These are phyloP conservation scores for Leptographium wingfieldii DNA, from an alignment of 2,329 filamentous ascomycete species.

Conservation along the genomic window DNA sequence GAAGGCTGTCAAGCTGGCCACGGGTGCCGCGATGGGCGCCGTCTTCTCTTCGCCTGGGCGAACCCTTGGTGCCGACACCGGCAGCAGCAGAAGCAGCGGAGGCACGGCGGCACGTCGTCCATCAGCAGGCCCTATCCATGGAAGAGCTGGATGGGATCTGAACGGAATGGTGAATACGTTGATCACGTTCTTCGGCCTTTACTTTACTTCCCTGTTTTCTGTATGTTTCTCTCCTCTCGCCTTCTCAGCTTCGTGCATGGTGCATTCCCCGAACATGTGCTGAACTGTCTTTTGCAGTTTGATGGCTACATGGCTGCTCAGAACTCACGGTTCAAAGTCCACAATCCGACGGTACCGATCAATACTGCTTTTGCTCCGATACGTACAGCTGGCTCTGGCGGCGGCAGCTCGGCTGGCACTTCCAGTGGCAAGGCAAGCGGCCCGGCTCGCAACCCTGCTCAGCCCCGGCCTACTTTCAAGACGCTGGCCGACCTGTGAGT, in stretches of 20 bases:
- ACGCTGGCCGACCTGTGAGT: conserved; percentile 40
- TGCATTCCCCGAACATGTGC: background rate
- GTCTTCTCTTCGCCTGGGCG: conserved; percentile 43
- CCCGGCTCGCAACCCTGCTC: conserved; percentile 9
- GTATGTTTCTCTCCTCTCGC: conserved; percentile 24
- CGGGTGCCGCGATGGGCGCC: conserved; percentile 28
- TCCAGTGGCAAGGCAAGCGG: background rate
- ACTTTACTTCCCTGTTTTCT: conserved; percentile 48
- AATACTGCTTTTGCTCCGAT: conserved; percentile 3
- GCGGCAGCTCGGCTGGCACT: conserved; percentile 8
- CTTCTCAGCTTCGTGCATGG: background rate
- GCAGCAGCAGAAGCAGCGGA: conserved; percentile 12
- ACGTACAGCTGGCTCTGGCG: background rate
- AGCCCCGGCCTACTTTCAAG: conserved; percentile 28
- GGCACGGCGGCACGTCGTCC: background rate
- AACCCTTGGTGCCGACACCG: conserved; percentile 36
- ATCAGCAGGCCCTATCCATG: background rate
- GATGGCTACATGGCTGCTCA: conserved; percentile 51
- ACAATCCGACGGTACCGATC: conserved; percentile 20
- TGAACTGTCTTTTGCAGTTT: conserved; percentile 26
- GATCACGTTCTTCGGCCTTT: conserved; percentile 45
- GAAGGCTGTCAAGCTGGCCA: conserved; percentile 47
- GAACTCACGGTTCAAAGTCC: conserved; percentile 44
- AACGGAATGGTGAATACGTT: conserved; percentile 35
- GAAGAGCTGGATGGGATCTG: conserved; percentile 20